These are phyloP conservation scores for Forsythia viridissima DNA, from an alignment of 257 asterid genomes.

Conservation along the genomic window DNA sequence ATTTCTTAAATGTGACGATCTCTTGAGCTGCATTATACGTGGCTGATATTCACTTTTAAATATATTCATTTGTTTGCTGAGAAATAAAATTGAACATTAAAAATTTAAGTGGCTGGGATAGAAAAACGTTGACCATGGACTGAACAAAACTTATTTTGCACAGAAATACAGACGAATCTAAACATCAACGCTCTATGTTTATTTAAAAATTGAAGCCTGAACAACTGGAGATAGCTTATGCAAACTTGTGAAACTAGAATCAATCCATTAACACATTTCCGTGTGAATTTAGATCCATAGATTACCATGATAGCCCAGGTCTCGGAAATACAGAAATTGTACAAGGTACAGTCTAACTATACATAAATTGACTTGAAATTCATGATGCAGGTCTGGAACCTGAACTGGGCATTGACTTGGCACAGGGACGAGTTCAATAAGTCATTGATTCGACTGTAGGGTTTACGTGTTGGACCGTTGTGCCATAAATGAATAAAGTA, in stretches of 20 bases:
- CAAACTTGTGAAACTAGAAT: not conserved
- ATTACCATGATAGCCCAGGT: too few relatives aligned
- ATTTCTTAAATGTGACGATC: not conserved
- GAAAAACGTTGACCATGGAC: not conserved
- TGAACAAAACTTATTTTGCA: not conserved
- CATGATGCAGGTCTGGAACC: too few relatives aligned
- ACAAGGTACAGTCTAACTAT: too few relatives aligned
- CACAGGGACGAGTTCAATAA: too few relatives aligned
- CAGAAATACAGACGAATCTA: not conserved
- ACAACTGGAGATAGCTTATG: not conserved
- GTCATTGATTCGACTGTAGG: too few relatives aligned
- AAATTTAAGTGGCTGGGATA: not conserved
- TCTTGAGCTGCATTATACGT: not conserved
- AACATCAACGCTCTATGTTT: not conserved
- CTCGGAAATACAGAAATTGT: too few relatives aligned
- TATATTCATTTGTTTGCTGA: too few relatives aligned
- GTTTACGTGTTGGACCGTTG: too few relatives aligned
- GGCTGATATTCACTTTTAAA: not conserved
- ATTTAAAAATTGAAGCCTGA: not conserved
- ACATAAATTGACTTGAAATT: too few relatives aligned
- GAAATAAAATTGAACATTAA: not conserved
- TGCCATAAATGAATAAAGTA: too few relatives aligned
- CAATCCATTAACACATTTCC: not conserved
- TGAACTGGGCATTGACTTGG: too few relatives aligned
- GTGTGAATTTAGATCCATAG: too few relatives aligned